Conservation (phyloP, 495 filamentous ascomycete genomes). For the Tuber borchii region DNA sequence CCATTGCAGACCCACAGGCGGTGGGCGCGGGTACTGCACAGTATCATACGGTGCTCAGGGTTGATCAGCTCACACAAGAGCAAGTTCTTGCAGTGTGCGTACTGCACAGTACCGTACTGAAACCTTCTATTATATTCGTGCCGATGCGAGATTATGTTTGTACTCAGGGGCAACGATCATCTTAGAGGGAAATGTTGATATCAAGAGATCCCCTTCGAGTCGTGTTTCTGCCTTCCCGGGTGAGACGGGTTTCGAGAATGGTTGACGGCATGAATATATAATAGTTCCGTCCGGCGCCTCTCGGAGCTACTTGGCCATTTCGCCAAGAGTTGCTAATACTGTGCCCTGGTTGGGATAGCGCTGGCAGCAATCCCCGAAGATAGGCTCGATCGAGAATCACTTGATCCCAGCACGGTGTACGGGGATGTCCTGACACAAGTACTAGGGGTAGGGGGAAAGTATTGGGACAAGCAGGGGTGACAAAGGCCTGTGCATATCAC, state of each 20-base stretch:
- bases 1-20: background rate
- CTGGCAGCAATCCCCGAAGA: background rate
- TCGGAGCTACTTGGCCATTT: background rate
- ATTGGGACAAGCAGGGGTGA: too few relatives aligned
- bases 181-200: background rate
- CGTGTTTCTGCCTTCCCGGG: background rate
- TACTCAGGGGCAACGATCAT: background rate
- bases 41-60: background rate
- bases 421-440: background rate
- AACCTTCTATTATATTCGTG: background rate
- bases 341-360: background rate
- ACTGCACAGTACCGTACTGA: background rate
- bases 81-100: background rate
- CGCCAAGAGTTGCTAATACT: background rate
- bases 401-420: background rate
- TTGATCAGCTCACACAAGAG: background rate
- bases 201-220: background rate
- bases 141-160: background rate
- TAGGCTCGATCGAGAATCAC: background rate
- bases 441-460: too few relatives aligned
- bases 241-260: background rate
- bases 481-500: too few relatives aligned
- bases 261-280: background rate
- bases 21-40: background rate
- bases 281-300: background rate